Evolutionary conservation across 345 rosid genomes (phyloP).

Genomic region (Fremontodendron californicum): DNA sequence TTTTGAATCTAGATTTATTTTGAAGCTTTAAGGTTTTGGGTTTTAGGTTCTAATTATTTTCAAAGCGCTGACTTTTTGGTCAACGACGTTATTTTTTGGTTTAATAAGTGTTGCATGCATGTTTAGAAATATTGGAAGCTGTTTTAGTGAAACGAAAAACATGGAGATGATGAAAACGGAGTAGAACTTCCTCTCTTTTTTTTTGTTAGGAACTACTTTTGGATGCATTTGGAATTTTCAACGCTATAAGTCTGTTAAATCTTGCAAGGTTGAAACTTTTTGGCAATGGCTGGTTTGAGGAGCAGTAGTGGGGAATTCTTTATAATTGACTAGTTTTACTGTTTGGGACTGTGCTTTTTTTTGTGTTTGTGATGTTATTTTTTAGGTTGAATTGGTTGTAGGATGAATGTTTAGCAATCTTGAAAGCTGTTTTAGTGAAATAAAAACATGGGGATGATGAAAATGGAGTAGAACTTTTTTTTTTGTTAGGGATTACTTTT

Average conservation of each 20-base stretch:
- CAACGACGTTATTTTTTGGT: background rate
- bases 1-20: background rate
- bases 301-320: background rate
- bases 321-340: background rate
- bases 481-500: background rate
- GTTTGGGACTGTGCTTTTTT: background rate
- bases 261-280: slow-evolving; percentile 2
- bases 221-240: background rate
- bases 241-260: background rate
- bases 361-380: background rate
- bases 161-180: background rate
- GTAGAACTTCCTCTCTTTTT: background rate
- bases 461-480: background rate
- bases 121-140: background rate
- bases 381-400: background rate
- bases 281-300: background rate
- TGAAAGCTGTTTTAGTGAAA: background rate
- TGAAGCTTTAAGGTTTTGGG: background rate
- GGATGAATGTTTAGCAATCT: background rate
- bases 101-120: background rate
- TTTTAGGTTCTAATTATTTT: background rate
- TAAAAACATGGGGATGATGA: background rate
- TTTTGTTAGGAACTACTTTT: background rate
- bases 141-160: background rate
- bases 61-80: background rate